Evolutionary conservation across 176 grass and related monocot genomes (phyloP), one percentile per base, ranked within the genome.

Genomic region (Neostapfia colusana): DNA sequence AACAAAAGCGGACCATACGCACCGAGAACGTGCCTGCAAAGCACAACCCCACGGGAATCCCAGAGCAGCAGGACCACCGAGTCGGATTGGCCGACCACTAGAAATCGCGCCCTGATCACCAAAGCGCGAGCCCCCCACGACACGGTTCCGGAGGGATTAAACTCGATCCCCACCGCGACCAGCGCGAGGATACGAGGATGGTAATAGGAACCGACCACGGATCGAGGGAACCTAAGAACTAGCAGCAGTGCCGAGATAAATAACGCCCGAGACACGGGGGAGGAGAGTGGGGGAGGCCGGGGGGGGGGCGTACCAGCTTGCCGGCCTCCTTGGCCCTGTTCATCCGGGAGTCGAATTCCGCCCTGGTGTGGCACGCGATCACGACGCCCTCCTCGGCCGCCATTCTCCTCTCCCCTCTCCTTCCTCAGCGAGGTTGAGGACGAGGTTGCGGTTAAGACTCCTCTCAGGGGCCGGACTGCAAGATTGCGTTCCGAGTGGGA

Each of bases 281-380:
- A n/a, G 6, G 36, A n/a, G n/a, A 21, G 0, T 25, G 16, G 7
- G 27, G 21, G 6, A 1, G 25, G 17, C 20, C 35, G 20, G 2
- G 2, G 25, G 11, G 20, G 20, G 3, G 4, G 6, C 75, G 0
- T 81, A 97, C 93, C 79, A 97, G 85, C 75, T 90, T 97, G 51
- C 65, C 38, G 20, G 51, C 13, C 0, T 84, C 83, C 58, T 88
- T 84, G 42, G 80, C 90, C 45, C 62, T 50, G 20, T 55, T 2
- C 67, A 97, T 74, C 8, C 88, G 73, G 67, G 44, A 4, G 0
- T 81, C 80, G 81, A 89, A 97, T 4, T 88, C 63, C 0, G 78
- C 83, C 35, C 66, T 58, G 68, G 38, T 86, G 93, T 97, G 87
- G 87, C 93, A 97, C 44, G 65, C 82, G 83, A 97, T 82, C 50